These are phyloP conservation scores for maize (Zea mays) DNA, from an alignment of 176 grass and related monocot species.

Conservation along the genomic window Zm-B73-REFERENCE-NAM-5.0 NC_050098.1:197870001-197870500, in stretches of 20 bases:
- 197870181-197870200: background rate
- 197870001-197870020: background rate
- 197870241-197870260: background rate
- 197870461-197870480: too few species aligned
- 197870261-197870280: background rate
- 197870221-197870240: background rate
- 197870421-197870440: background rate
- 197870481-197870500: too few species aligned
- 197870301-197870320: background rate
- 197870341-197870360: background rate
- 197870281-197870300: background rate
- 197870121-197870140: slow-evolving; percentile 3
- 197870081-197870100: background rate
- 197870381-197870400: too few species aligned
- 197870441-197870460: too few species aligned
- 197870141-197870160: background rate
- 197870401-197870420: background rate
- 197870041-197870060: background rate
- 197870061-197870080: background rate
- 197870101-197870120: background rate
- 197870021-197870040: background rate
- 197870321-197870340: slow-evolving; percentile 7
- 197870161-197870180: slow-evolving; percentile 19
- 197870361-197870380: too few species aligned
- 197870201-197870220: background rate